Evolutionary conservation across 2,329 filamentous ascomycete species (phyloP).

Genomic region (Triangularia setosa): DNA sequence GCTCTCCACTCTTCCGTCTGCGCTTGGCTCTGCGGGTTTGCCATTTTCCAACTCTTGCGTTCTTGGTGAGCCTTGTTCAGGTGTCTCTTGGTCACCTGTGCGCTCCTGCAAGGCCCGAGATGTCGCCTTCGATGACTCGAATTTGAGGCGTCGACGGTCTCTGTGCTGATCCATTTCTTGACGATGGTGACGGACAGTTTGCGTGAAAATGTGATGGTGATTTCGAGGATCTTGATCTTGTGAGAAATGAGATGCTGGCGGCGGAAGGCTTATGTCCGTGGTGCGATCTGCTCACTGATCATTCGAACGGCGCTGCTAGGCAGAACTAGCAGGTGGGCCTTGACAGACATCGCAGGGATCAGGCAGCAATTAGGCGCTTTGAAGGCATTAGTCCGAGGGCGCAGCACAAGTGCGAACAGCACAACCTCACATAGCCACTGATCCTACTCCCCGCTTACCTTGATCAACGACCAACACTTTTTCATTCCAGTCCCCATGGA

Average conservation of each 20-base stretch:
- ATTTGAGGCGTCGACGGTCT: background rate
- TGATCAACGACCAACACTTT: constrained; percentile 50
- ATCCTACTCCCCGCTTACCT: constrained; percentile 17
- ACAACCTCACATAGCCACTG: background rate
- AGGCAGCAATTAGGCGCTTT: background rate
- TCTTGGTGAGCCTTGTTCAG: background rate
- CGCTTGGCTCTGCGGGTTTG: background rate
- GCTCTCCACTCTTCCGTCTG: background rate
- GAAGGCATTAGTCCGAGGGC: background rate
- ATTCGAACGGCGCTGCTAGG: background rate
- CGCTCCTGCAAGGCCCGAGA: too few species aligned
- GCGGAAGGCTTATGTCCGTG: background rate
- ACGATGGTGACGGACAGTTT: background rate
- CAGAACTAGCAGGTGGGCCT: background rate
- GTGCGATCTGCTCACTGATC: background rate
- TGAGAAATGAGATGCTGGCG: background rate
- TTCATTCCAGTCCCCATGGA: constrained; percentile 58
- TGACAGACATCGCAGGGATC: background rate
- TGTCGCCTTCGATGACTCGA: background rate
- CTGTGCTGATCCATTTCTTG: background rate
- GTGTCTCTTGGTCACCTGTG: too few species aligned
- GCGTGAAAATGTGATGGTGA: background rate
- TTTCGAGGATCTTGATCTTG: background rate
- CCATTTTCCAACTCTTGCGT: background rate
- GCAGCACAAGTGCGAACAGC: background rate